These are phyloP conservation scores for Ganoderma sp. DNA, from an alignment of 1,284 basidiomycete species.

Conservation along the genomic window DNA sequence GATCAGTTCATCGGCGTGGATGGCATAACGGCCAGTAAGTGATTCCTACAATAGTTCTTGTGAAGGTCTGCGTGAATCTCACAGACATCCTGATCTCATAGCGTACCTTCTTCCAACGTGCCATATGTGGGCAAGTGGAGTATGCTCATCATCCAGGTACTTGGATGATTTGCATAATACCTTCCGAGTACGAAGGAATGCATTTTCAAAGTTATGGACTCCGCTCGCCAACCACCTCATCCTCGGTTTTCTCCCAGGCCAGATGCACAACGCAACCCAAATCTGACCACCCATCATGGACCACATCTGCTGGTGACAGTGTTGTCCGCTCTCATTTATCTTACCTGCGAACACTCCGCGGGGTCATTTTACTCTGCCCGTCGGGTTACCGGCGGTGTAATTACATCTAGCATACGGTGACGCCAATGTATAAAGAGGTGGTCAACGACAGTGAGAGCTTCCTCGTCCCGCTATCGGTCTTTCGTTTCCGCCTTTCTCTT, in stretches of 20 bases:
- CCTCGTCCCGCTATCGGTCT: constrained; percentile 11
- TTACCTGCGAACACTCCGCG: neutral
- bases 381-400: neutral
- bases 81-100: neutral
- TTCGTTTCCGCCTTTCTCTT: constrained; percentile 5
- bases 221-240: neutral
- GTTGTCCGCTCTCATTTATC: neutral
- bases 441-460: neutral
- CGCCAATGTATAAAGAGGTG: neutral
- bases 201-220: neutral
- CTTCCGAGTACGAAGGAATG: neutral
- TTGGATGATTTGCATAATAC: neutral
- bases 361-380: neutral
- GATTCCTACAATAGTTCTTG: neutral
- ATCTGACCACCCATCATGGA: neutral
- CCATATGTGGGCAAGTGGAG: neutral
- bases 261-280: neutral
- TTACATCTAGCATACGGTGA: neutral
- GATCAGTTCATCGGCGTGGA: neutral
- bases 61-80: neutral
- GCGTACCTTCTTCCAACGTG: neutral
- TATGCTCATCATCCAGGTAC: neutral
- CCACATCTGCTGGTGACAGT: neutral
- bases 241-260: neutral
- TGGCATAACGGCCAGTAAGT: neutral